Evolutionary conservation across 1,284 basidiomycete species (phyloP), one percentile per base, ranked within the genome.

Genomic region (Macrocystidia cucumis): DNA sequence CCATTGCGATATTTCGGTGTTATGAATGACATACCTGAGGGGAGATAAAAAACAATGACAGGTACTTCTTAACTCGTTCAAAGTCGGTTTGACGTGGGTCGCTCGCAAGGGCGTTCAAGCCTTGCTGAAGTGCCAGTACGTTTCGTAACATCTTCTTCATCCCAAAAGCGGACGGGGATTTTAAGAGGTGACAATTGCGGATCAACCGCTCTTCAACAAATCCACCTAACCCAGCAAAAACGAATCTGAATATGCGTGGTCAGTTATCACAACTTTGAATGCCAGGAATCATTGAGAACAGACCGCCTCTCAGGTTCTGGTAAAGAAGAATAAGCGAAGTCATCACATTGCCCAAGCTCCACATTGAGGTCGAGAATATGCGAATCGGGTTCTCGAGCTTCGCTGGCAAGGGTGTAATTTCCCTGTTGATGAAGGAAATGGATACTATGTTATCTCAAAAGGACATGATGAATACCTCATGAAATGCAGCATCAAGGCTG

Each of bases 121-220:
- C 87, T 55, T 98, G 95, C 55, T 96, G 92, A 16, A 98, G 69
- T 9, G 93, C 88, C 16, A 92, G 67, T 29, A 97, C 85, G 57
- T 97, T 96, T 28, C 92, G 78, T 48, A 81, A 63, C 55, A 98
- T 86, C 63, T 97, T 97, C 50, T 80, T 78, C 43, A 92, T 77
- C 1, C 95, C 95, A 37, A 80, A 74, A 0, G 64, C 55, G 47
- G 92, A 98, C 9, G 82, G 78, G 9, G 72, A 56, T 16, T 74
- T 76, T 39, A 98, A 72, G 38, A 75, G 63, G 14, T 78, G 75
- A 18, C 89, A 88, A 41, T 83, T 78, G 8, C 69, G 67, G 40
- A 98, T 78, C 35, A 98, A 64, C 28, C 90, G 62, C 40, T 86
- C 72, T 56, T 97, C 91, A 67, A 95, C 84, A 9, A 98, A 69